Percentiles rank a stretch among this genome's conserved stretches.
phyloP scores from a whole-genome alignment of 2,329 filamentous ascomycete species.

The Fusarium bulbicola region DNA sequence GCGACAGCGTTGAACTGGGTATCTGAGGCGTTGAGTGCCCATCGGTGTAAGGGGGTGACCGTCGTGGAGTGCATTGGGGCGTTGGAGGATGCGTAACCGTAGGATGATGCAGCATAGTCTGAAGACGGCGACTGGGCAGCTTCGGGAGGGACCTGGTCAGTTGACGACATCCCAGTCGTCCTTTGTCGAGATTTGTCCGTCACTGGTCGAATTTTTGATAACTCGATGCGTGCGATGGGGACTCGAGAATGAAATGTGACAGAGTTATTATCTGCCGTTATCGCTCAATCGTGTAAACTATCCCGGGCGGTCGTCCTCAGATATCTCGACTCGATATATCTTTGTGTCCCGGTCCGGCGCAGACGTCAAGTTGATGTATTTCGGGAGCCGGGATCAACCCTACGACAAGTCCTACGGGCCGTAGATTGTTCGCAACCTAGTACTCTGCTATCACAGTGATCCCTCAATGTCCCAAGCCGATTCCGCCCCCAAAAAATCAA shows the following conservation, averaged over 20 bases:
- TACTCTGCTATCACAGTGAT: slow-evolving; percentile 11
- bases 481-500: slow-evolving; percentile 23
- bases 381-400: slow-evolving; percentile 7
- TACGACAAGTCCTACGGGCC: not conserved
- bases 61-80: slow-evolving; percentile 46
- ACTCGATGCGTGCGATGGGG: slow-evolving; percentile 16
- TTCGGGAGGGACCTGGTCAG: slow-evolving; percentile 55
- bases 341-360: slow-evolving; percentile 13
- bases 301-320: not conserved
- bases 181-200: slow-evolving; percentile 8
- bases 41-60: slow-evolving; percentile 61
- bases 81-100: slow-evolving; percentile 46
- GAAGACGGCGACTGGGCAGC: slow-evolving; percentile 44
- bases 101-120: slow-evolving; percentile 51
- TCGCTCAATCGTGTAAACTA: not conserved
- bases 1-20: slow-evolving; percentile 82
- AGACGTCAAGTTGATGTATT: slow-evolving; percentile 16
- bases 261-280: not conserved
- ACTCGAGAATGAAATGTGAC: not conserved
- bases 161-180: slow-evolving; percentile 58
- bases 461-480: slow-evolving; percentile 9
- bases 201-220: slow-evolving; percentile 7
- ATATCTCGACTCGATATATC: not conserved
- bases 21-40: slow-evolving; percentile 65
- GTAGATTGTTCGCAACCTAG: slow-evolving; percentile 4